Base-by-base conservation (phyloP, 1,139 yeast species). In the Petasospora fabianii region DNA sequence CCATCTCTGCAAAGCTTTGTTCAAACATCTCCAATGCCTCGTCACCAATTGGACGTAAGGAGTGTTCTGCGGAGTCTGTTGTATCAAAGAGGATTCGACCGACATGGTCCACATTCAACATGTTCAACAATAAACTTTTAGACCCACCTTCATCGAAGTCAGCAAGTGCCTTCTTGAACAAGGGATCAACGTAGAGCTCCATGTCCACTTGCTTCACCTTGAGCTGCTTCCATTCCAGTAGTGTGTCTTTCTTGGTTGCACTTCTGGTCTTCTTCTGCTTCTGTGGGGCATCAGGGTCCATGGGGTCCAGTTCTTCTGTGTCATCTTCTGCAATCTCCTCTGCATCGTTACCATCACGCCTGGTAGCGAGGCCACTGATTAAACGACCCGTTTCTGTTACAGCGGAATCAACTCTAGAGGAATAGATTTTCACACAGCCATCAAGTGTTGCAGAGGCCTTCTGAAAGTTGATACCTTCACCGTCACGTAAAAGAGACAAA, bases 101-200 rank as follows among this genome's bases (percentile, higher is more conserved):
- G 3, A 57, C 46, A 3, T 50, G 46, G 42, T 64, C 64, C 12
- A 61, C 54, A 36, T 55, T 50, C 41, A 90, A 68, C 21, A 90
- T 79, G 53, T 88, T 90, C 51, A 87, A 62, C 35, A 92, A 64
- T 41, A 90, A 65, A 38, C 95, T 84, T 54, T 83, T 86, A 9
- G 97, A 90, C 6, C 97, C 97, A 27, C 97, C 96, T 63, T 90
- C 96, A 59, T 90, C 97, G 55, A 88, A 90, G 46, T 88, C 96
- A 0, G 96, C 86, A 35, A 90, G 69, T 36, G 95, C 90, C 54
- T 87, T 87, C 47, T 86, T 83, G 62, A 90, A 87, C 36, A 90
- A 68, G 0, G 97, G 97, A 60, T 90, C 97, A 7, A 35, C 83
- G 8, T 82, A 74, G 21, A 85, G 64, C 51, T 86, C 96, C 50